Base-by-base conservation (phyloP, 495 filamentous ascomycete genomes). In the Aspergillus cavernicola region DNA sequence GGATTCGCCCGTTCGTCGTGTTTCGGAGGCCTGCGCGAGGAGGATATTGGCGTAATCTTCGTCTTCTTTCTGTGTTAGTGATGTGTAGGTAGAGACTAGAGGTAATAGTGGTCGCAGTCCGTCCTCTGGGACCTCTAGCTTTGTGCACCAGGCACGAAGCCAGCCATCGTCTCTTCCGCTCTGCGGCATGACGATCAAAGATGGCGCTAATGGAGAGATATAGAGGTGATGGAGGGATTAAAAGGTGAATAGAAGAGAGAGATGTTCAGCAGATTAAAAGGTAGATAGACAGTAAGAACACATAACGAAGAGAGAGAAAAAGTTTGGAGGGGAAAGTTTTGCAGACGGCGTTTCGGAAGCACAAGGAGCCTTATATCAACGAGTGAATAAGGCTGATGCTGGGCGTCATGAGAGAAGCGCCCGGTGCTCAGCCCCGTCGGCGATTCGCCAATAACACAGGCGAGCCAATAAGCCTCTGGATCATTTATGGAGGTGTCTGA, bases 81-180 rank as follows among this genome's bases (percentile, higher is more conserved):
- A 9, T 4, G 19, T 16, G 26, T 40, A 54, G 10, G 23, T 47
- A 2, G 52, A 47, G 18, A 31, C 39, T 7, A 54, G 23, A 0
- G 52, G 42, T 40, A 47, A n/a, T 0, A 54, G 42, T 4, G 42
- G 52, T 24, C 26, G 35, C 4, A 44, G 28, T 15, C 38, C 33
- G 6, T 29, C 33, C n/a, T n/a, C 43, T 13, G 43, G 33, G n/a
- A 47, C 32, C 1, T 44, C 35, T 12, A 54, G 18, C 22, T 37
- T 54, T 12, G 42, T 47, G 24, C 41, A 46, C 52, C 43, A 54
- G 42, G 52, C 52, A 22, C 42, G 41, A 23, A 54, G 52, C 52
- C 52, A 54, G 3, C 31, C 33, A 6, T 54, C 52, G 19, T 54
- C 42, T 46, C 42, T 53, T 2, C 50, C 50, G 19, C 40, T 40